Conservation (phyloP, 169 alveolate species). For the Plasmodium sp. region DNA sequence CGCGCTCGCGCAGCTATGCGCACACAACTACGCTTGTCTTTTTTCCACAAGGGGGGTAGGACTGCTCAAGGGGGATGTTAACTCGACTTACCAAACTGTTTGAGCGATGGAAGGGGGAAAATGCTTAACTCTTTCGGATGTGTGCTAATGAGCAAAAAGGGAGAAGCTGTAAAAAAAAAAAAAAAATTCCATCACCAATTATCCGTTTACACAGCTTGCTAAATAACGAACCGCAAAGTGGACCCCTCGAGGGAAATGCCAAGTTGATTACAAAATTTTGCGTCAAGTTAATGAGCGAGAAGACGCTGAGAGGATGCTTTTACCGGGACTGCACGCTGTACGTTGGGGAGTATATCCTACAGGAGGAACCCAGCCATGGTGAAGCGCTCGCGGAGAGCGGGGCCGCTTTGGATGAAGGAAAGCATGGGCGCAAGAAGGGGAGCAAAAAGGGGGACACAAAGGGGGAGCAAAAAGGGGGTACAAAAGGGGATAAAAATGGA, state of each 20-base stretch:
- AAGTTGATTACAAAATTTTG: not conserved
- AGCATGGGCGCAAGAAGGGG: not conserved
- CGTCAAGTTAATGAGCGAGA: conserved; percentile 7
- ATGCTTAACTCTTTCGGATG: not conserved
- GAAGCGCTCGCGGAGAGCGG: not conserved
- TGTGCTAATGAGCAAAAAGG: not conserved
- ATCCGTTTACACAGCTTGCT: not conserved
- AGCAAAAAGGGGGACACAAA: not conserved
- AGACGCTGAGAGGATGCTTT: conserved; percentile 8
- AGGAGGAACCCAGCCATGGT: not conserved
- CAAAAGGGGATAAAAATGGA: not conserved
- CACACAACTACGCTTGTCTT: not conserved
- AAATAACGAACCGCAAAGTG: not conserved
- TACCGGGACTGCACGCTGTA: conserved; percentile 25
- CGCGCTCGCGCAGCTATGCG: not conserved
- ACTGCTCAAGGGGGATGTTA: not conserved
- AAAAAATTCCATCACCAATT: not conserved
- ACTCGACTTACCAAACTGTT: not conserved
- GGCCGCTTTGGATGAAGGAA: not conserved
- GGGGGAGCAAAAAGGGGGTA: not conserved
- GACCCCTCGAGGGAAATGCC: not conserved
- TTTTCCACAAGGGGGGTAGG: not conserved
- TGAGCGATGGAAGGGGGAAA: not conserved
- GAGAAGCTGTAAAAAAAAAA: not conserved
- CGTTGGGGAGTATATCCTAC: conserved; percentile 35